These are phyloP conservation scores for Monascus ruber DNA, from an alignment of 2,329 filamentous ascomycete species.

Conservation along the genomic window DNA sequence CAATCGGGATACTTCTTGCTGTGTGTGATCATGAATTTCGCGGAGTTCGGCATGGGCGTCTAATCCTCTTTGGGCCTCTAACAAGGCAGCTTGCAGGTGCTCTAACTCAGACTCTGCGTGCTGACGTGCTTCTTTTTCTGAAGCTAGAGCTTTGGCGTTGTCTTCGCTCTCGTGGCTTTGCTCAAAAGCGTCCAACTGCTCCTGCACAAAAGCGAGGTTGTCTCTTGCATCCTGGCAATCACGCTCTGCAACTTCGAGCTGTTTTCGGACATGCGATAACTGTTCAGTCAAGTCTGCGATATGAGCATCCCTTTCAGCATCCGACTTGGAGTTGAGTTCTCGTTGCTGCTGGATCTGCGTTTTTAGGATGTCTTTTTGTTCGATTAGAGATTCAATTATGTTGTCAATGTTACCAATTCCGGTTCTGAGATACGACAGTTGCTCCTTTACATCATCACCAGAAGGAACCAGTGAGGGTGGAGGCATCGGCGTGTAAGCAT, in stretches of 20 bases:
- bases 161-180: constrained; percentile 23
- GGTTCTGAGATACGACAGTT: constrained; percentile 63
- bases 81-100: constrained; percentile 40
- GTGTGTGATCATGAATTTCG: background rate
- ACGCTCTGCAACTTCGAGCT: constrained; percentile 44
- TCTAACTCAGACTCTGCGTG: constrained; percentile 21
- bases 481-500: constrained; percentile 35
- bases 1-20: background rate
- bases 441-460: constrained; percentile 50
- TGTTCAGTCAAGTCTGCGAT: constrained; percentile 36
- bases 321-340: constrained; percentile 79
- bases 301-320: constrained; percentile 44
- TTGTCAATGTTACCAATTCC: constrained; percentile 70
- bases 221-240: constrained; percentile 29
- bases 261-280: constrained; percentile 51
- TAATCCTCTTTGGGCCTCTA: constrained; percentile 5
- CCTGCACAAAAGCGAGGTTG: constrained; percentile 30
- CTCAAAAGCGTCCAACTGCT: constrained; percentile 32
- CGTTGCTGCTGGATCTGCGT: constrained; percentile 93
- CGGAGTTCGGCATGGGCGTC: background rate
- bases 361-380: constrained; percentile 81
- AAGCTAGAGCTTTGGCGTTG: constrained; percentile 16
- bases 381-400: constrained; percentile 64
- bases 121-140: constrained; percentile 17
- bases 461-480: constrained; percentile 48